phyloP scores from a whole-genome alignment of 164 flowering plant species.

The Berberis vulgaris region DNA sequence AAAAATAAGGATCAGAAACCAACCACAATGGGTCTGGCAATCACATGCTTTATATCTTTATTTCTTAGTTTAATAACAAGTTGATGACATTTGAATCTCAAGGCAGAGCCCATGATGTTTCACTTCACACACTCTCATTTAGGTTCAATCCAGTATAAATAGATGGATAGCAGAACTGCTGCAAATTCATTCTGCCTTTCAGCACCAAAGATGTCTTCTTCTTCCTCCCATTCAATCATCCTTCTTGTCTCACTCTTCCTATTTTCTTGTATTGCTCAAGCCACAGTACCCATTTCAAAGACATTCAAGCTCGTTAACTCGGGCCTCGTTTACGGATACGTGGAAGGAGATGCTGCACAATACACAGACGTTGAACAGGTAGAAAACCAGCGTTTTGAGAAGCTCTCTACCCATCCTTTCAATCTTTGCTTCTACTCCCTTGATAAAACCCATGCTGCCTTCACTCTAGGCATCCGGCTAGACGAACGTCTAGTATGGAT shows the following conservation, averaged over 20 bases:
- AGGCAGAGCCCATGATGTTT: not conserved
- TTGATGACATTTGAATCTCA: not conserved
- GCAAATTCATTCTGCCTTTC: too few relatives aligned
- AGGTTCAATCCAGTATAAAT: too few relatives aligned
- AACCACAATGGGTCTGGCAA: not conserved
- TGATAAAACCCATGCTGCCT: not conserved
- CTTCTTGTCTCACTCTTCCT: not conserved
- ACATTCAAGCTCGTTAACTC: not conserved
- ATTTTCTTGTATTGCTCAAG: not conserved
- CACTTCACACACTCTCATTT: not conserved
- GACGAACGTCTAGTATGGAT: not conserved
- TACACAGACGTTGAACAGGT: not conserved
- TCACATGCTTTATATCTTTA: not conserved
- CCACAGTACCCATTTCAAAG: not conserved
- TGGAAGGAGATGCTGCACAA: not conserved
- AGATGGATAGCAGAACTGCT: too few relatives aligned
- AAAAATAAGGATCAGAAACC: not conserved
- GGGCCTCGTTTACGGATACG: not conserved
- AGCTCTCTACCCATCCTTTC: not conserved
- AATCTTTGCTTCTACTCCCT: not conserved
- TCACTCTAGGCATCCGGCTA: not conserved
- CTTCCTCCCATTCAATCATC: not conserved
- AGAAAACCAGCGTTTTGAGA: not conserved
- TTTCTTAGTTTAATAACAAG: not conserved
- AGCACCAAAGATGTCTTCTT: not conserved